Evolutionary conservation across 2,329 filamentous ascomycete genomes (phyloP).

Genomic region (Fusarium coffeatum): DNA sequence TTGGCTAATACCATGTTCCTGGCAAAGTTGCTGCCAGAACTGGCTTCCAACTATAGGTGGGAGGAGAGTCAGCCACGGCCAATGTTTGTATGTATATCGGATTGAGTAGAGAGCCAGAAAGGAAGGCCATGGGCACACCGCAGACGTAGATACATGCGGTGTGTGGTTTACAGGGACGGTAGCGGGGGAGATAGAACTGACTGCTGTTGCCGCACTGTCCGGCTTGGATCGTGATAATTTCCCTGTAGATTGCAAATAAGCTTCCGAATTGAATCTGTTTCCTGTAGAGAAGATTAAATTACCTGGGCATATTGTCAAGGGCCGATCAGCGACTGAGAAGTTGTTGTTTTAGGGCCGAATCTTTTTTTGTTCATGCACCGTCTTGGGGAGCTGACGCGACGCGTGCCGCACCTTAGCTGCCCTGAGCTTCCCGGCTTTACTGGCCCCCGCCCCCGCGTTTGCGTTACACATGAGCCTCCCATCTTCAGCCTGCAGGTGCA

Average conservation of each 20-base stretch:
- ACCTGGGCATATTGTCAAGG: constrained; percentile 45
- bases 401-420: constrained; percentile 37
- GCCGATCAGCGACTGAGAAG: constrained; percentile 12
- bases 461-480: constrained; percentile 23
- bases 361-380: constrained; percentile 21
- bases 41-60: constrained; percentile 82
- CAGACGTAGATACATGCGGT: constrained; percentile 13
- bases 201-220: constrained; percentile 99
- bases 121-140: not conserved
- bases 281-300: not conserved
- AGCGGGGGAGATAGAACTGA: constrained; percentile 63
- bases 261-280: not conserved
- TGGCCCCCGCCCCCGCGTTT: constrained; percentile 40
- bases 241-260: constrained; percentile 64
- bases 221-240: constrained; percentile 99
- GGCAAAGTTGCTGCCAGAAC: constrained; percentile 99
- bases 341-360: constrained; percentile 33
- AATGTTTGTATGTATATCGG: not conserved
- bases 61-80: constrained; percentile 51
- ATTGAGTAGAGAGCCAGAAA: not conserved
- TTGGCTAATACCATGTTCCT: constrained; percentile 97
- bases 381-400: constrained; percentile 36
- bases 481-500: constrained; percentile 8
- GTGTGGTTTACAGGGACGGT: not conserved
- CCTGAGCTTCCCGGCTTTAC: constrained; percentile 8